Conservation (phyloP, 1,284 basidiomycete species). For the Apiotrichum veenhuisii region DNA sequence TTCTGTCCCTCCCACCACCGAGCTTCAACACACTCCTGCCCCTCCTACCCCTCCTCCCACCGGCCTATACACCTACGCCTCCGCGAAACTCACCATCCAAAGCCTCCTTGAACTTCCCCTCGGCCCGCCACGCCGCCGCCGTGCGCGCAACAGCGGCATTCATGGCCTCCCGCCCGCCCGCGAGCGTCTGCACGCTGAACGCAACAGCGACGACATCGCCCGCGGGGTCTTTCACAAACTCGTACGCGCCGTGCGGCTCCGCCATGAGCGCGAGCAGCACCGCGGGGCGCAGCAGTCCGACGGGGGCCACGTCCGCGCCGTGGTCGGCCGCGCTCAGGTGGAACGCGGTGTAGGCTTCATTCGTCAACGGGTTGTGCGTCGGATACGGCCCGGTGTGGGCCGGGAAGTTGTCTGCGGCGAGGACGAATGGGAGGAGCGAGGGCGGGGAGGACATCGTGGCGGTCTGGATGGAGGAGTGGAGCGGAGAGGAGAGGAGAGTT, state of each 20-base stretch:
- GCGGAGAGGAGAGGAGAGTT: neutral
- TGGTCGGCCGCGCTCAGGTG: constrained; percentile 11
- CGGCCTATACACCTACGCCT: too few species aligned
- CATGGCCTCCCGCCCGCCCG: constrained; percentile 31
- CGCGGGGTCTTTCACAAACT: constrained; percentile 1
- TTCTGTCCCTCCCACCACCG: too few species aligned
- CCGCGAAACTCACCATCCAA: constrained; percentile 48
- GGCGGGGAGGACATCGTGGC: neutral
- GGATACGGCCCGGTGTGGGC: constrained; percentile 20
- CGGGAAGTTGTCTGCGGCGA: constrained; percentile 63
- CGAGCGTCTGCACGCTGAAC: constrained; percentile 24
- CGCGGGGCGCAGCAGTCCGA: constrained; percentile 20
- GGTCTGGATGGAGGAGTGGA: neutral
- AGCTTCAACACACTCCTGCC: too few species aligned
- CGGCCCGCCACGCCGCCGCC: constrained; percentile 42
- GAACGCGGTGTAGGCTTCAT: constrained; percentile 16
- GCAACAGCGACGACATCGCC: constrained; percentile 23
- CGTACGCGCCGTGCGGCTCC: neutral
- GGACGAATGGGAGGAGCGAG: constrained; percentile 59
- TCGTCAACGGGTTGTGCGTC: constrained; percentile 6
- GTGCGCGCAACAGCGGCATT: constrained; percentile 41
- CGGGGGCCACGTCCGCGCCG: constrained; percentile 5
- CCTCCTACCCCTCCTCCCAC: too few species aligned
- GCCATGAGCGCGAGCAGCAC: constrained; percentile 9
- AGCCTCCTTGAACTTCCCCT: constrained; percentile 44